phyloP scores from a whole-genome alignment of 1,284 basidiomycete species.

The Tylopilus orsonianus region DNA sequence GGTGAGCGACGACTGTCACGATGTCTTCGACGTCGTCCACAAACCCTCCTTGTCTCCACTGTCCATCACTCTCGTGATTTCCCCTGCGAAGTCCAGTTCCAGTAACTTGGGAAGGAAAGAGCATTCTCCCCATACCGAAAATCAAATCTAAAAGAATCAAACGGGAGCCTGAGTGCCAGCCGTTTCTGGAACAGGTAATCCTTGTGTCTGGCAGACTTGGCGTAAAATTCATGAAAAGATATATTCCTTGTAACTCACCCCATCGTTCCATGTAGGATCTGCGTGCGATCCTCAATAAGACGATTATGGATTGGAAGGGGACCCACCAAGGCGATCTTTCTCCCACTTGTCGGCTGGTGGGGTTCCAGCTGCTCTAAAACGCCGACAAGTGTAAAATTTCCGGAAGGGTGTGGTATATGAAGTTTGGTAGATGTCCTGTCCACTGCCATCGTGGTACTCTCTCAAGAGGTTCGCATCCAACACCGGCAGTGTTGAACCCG shows the following conservation, averaged over 20 bases:
- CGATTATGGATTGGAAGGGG: slow-evolving; percentile 1
- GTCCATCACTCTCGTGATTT: slow-evolving; percentile 72
- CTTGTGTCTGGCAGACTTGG: slow-evolving; percentile 57
- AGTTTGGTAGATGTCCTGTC: slow-evolving; percentile 47
- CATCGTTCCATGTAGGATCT: slow-evolving; percentile 78
- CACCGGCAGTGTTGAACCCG: not conserved
- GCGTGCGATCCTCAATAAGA: slow-evolving; percentile 15
- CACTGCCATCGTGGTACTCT: slow-evolving; percentile 32
- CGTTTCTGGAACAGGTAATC: slow-evolving; percentile 80
- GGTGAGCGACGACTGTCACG: slow-evolving; percentile 58
- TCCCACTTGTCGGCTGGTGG: slow-evolving; percentile 48
- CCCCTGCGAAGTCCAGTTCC: slow-evolving; percentile 45
- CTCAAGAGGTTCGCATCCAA: slow-evolving; percentile 2
- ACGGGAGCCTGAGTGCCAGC: slow-evolving; percentile 63
- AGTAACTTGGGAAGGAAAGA: not conserved
- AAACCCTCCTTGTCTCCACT: slow-evolving; percentile 57
- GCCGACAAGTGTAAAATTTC: slow-evolving; percentile 54
- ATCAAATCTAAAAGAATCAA: slow-evolving; percentile 83
- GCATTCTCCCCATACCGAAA: slow-evolving; percentile 59
- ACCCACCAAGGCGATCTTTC: slow-evolving; percentile 68
- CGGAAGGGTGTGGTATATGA: slow-evolving; percentile 56
- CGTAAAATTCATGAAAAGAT: not conserved
- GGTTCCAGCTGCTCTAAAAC: slow-evolving; percentile 62
- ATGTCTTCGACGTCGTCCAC: slow-evolving; percentile 64
- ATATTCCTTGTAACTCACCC: slow-evolving; percentile 46